Conservation (phyloP, 2,329 filamentous ascomycete species). For the Sclerotinia glacialis region DNA sequence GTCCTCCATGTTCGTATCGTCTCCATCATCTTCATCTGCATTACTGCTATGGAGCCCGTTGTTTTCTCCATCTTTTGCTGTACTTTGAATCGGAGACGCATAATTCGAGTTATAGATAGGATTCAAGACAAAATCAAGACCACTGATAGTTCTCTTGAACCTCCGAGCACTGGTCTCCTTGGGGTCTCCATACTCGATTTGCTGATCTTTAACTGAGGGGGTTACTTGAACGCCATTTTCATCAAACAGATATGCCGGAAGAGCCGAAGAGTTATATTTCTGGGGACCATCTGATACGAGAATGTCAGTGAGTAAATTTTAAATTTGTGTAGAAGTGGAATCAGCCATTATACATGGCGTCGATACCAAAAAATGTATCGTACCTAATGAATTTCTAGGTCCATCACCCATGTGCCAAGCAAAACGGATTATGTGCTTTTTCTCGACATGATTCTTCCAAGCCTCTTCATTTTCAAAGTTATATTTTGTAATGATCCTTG, state of each 20-base stretch:
- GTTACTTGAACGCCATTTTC: slow-evolving; percentile 55
- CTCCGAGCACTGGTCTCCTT: slow-evolving; percentile 32
- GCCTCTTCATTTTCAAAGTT: slow-evolving; percentile 33
- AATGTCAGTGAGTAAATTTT: slow-evolving; percentile 19
- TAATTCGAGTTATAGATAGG: slow-evolving; percentile 10
- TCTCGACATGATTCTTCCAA: slow-evolving; percentile 53
- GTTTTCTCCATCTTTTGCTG: background rate
- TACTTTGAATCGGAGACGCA: slow-evolving; percentile 11
- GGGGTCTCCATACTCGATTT: slow-evolving; percentile 45
- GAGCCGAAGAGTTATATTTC: slow-evolving; percentile 5
- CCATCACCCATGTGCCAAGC: slow-evolving; percentile 61
- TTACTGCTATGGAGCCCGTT: background rate
- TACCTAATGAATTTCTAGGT: slow-evolving; percentile 41
- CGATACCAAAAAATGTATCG: background rate
- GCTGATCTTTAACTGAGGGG: slow-evolving; percentile 53
- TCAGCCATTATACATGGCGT: background rate
- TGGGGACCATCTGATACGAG: slow-evolving; percentile 22
- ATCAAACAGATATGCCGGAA: slow-evolving; percentile 47
- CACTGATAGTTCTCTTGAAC: slow-evolving; percentile 25
- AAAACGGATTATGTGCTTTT: slow-evolving; percentile 52
- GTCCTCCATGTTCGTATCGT: background rate
- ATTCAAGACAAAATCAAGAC: slow-evolving; percentile 22
- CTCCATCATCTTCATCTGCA: background rate
- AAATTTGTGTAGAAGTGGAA: background rate
- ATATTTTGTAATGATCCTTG: slow-evolving; percentile 15